Percentiles rank a stretch among this genome's conserved stretches.
Evolutionary conservation across 208 protist genomes (phyloP).

Genomic region (Novymonas esmeraldas): DNA sequence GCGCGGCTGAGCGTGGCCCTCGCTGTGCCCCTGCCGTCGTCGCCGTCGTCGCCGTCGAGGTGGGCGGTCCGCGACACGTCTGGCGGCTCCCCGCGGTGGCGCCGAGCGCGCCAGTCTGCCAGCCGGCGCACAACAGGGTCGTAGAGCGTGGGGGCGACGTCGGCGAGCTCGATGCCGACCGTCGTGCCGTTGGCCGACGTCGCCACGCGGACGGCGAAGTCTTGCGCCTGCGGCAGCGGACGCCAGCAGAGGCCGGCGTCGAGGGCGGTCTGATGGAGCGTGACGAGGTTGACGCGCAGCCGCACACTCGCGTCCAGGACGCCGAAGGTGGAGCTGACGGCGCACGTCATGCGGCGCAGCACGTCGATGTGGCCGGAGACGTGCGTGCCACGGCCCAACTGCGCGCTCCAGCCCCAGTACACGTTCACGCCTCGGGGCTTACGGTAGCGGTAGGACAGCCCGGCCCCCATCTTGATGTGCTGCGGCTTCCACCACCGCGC

Average conservation of each 20-base stretch:
- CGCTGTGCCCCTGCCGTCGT: not conserved
- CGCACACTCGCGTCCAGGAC: constrained; percentile 58
- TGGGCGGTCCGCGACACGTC: too few relatives aligned
- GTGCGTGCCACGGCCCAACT: constrained; percentile 44
- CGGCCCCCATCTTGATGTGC: constrained; percentile 63
- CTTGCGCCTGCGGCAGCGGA: constrained; percentile 37
- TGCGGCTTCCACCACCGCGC: constrained; percentile 48
- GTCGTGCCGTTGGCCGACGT: constrained; percentile 49
- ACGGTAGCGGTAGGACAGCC: constrained; percentile 71
- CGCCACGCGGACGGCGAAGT: constrained; percentile 41
- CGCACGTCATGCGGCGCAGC: constrained; percentile 67
- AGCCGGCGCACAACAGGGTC: constrained; percentile 15
- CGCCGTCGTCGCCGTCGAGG: not conserved
- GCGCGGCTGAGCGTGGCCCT: not conserved
- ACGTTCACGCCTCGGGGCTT: constrained; percentile 74
- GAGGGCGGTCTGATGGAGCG: constrained; percentile 70
- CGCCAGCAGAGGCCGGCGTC: constrained; percentile 62
- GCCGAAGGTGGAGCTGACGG: constrained; percentile 53
- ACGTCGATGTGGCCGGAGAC: constrained; percentile 73
- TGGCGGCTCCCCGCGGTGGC: not conserved
- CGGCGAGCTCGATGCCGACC: constrained; percentile 51
- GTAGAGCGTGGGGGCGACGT: constrained; percentile 45
- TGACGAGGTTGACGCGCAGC: constrained; percentile 76
- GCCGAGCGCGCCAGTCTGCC: constrained; percentile 4
- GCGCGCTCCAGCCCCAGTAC: constrained; percentile 62